Base-by-base conservation (phyloP, 768 basidiomycete genomes). In the Mycena kentingensis region DNA sequence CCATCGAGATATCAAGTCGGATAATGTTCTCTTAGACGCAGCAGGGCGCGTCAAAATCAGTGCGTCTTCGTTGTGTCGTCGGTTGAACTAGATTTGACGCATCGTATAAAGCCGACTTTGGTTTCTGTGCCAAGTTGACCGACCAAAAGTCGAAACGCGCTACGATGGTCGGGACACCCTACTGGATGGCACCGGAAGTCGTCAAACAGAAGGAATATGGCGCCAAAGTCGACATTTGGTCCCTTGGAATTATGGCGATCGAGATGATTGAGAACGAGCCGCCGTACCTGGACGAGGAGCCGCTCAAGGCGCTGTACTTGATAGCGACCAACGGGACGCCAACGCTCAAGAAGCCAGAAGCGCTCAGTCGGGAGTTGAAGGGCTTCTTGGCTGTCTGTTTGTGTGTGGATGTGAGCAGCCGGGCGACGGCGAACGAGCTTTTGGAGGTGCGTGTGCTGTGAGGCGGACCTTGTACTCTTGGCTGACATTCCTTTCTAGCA, bases 111-210 rank as follows among this genome's bases (percentile, higher is more conserved):
- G 94, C 94, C 64, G 94, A 96, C 67, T 98, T 98, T 65, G 94
- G 94, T 38, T 97, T 96, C 77, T 96, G 93, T 60, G 94, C 94
- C 51, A 95, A 96, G 68, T 78, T 98, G 25, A 95, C 94, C 1
- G 93, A 95, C 63, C 91, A 96, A 72, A 97, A 96, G 69, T 94
- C 90, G 35, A 96, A 96, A 71, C 89, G 94, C 46, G 93, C 93
- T 26, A 96, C 93, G n/a, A 96, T 96, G 94, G 93, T 97, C 4
- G 94, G 94, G 28, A 96, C 93, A 11, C 94, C 94, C 1, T 96
- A 96, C 71, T 96, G 94, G 94, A 97, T 97, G 94, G 94, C 94
- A 3, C 94, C 94, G n/a, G 94, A 97, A 69, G 93, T 97, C 46
- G 93, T 97, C 63, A 95, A 93, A 73, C 90, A 94, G 68, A 95